phyloP scores from a whole-genome alignment of 345 rosid genomes.

The Sisymbrium irio region DNA sequence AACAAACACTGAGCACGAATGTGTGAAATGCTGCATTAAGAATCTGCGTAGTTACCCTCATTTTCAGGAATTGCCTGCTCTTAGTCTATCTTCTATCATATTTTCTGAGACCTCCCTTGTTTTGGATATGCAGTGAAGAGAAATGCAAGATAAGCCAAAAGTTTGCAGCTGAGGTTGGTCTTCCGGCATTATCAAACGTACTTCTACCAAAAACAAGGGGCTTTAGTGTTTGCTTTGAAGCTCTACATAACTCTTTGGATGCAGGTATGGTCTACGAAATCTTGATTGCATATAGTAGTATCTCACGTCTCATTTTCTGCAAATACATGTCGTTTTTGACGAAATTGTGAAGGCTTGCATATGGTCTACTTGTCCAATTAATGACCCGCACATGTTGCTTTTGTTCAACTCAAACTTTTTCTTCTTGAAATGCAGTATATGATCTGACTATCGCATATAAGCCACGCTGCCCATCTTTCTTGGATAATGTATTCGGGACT shows the following conservation, averaged over 20 bases:
- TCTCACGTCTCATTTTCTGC: not conserved
- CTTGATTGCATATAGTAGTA: not conserved
- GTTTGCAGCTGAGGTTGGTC: conserved; percentile 68
- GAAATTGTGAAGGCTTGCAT: not conserved
- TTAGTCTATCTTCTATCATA: not conserved
- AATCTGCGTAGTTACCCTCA: not conserved
- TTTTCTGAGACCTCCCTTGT: conserved; percentile 3
- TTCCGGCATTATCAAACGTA: conserved; percentile 67
- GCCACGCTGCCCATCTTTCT: conserved; percentile 59
- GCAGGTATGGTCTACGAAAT: conserved; percentile 50
- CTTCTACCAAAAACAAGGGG: conserved; percentile 78
- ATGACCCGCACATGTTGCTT: not conserved
- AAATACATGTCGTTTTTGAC: not conserved
- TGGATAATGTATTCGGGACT: conserved; percentile 80
- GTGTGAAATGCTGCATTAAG: no score
- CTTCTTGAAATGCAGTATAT: conserved; percentile 55
- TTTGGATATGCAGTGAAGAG: conserved; percentile 53
- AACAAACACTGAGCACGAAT: not conserved
- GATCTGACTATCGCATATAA: conserved; percentile 77
- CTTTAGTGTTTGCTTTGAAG: conserved; percentile 64
- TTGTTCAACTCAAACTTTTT: not conserved
- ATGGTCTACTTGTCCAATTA: not conserved
- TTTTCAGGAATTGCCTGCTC: not conserved
- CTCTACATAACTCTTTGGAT: conserved; percentile 53
- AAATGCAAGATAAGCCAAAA: conserved; percentile 63